phyloP scores from a whole-genome alignment of 1,284 basidiomycete genomes.

The Sparassis latifolia region DNA sequence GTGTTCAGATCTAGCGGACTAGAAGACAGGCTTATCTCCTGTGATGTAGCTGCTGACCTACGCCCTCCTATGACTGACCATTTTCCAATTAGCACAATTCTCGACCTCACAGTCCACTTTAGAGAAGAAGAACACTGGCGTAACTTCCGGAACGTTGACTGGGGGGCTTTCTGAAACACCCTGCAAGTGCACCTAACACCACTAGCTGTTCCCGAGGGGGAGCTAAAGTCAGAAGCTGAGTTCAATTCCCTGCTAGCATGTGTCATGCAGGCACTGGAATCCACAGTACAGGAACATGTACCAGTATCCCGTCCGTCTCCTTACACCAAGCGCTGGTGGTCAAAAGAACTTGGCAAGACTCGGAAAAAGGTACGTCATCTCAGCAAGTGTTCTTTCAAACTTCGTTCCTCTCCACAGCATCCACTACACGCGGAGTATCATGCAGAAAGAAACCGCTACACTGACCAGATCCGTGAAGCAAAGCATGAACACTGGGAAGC shows the following conservation, averaged over 20 bases:
- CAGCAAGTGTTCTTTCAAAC: constrained; percentile 20
- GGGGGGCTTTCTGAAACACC: no score
- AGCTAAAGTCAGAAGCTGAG: no score
- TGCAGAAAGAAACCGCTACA: constrained; percentile 20
- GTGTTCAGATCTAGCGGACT: constrained; percentile 21
- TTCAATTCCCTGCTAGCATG: constrained; percentile 14
- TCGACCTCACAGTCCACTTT: constrained; percentile 10
- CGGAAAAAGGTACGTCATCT: constrained; percentile 19
- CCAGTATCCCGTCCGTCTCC: constrained; percentile 18
- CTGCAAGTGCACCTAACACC: no score
- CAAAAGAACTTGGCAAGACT: constrained; percentile 16
- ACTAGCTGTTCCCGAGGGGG: no score
- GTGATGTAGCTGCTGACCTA: constrained; percentile 7
- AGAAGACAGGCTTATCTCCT: constrained; percentile 13
- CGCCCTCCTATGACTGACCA: constrained; percentile 22
- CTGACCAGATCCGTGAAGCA: constrained; percentile 19
- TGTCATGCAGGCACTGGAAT: constrained; percentile 10
- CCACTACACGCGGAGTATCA: constrained; percentile 18
- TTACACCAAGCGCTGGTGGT: constrained; percentile 23
- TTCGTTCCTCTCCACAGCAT: constrained; percentile 25
- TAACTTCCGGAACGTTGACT: no score
- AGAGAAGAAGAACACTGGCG: no score
- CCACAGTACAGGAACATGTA: constrained; percentile 15
- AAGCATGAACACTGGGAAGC: constrained; percentile 30
- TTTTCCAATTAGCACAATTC: constrained; percentile 17